Evolutionary conservation across 306 rosid genomes (phyloP), one percentile per base, ranked within the genome.

Genomic region (Oemleria cerasiformis): DNA sequence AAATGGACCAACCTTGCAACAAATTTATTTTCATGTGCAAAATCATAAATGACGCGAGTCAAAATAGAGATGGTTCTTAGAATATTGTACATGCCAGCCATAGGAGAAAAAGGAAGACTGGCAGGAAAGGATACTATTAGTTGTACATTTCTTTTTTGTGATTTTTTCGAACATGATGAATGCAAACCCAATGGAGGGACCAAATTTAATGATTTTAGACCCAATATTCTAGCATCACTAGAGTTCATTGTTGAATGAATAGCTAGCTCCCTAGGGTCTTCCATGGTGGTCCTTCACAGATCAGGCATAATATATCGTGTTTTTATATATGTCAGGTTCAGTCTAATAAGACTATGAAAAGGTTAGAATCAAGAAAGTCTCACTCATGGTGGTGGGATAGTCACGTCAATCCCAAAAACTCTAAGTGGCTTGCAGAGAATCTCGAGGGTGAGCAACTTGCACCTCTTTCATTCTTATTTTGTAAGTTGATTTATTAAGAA

Each of bases 361-460:
- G 97, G 77, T 44, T 77, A 50, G 96, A 88, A 58, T 81, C 92
- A 64, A 87, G 76, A 49, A 91, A 86, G 76, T 84, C 96, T 39
- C 96, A 88, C 81, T 88, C 96, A 8, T 85, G 96, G 93, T 88
- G 99, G 99, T 95, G 99, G 99, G 99, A 95, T 68, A 88, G 96
- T 81, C 92, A 88, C 73, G 43, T 91, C 68, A 81, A 80, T 82
- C 86, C 87, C 67, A 95, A 84, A 78, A 95, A 85, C 83, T 89
- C 96, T 25, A 94, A 71, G 74, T 94, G 96, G 99, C 97, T 88
- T 48, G 73, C 74, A n/a, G 97, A 89, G 56, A 95, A 88, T 85
- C 90, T 85, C 45, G 99, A 86, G 65, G 97, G 99, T 95, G 78
- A 73, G 80, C 48, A 63, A 47, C 56, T 4, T 45, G 50, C 67